Percentiles rank a stretch among this genome's conserved stretches.
These are phyloP conservation scores for Leccinum uliginosum DNA, from an alignment of 768 basidiomycete genomes.

Conservation along the genomic window DNA sequence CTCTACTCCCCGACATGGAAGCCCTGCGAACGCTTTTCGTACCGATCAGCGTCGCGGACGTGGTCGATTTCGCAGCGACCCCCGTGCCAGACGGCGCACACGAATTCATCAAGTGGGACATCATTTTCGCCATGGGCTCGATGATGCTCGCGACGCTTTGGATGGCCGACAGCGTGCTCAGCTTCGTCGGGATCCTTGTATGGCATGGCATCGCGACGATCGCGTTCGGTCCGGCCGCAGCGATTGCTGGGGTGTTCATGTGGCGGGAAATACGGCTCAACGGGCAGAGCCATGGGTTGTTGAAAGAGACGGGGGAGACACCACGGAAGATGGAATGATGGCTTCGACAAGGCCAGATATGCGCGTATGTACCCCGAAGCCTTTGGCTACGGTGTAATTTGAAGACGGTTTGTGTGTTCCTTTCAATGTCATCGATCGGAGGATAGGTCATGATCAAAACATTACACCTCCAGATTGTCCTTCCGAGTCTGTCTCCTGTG, in stretches of 20 bases:
- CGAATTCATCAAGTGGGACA: slow-evolving; percentile 53
- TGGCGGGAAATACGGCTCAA: slow-evolving; percentile 44
- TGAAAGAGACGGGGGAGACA: neutral
- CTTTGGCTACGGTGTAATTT: neutral
- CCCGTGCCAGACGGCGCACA: slow-evolving; percentile 12
- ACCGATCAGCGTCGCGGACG: slow-evolving; percentile 2
- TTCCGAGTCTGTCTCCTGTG: no score
- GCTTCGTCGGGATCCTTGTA: slow-evolving; percentile 32
- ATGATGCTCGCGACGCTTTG: slow-evolving; percentile 45
- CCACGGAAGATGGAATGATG: slow-evolving; percentile 1
- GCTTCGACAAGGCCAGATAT: neutral
- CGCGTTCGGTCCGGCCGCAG: slow-evolving; percentile 48
- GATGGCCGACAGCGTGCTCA: slow-evolving; percentile 36
- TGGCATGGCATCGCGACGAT: slow-evolving; percentile 44
- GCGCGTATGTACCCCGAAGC: neutral
- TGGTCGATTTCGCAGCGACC: neutral
- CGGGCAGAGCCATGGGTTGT: neutral
- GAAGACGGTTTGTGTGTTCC: neutral
- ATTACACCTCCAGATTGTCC: no score
- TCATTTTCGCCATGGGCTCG: slow-evolving; percentile 36
- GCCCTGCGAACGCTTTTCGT: slow-evolving; percentile 11
- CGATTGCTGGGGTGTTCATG: slow-evolving; percentile 42
- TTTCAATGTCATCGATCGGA: neutral
- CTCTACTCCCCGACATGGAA: slow-evolving; percentile 3
- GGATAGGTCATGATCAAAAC: neutral